Conservation (phyloP, 2,329 filamentous ascomycete genomes). For the Pseudocercospora eumusae region DNA sequence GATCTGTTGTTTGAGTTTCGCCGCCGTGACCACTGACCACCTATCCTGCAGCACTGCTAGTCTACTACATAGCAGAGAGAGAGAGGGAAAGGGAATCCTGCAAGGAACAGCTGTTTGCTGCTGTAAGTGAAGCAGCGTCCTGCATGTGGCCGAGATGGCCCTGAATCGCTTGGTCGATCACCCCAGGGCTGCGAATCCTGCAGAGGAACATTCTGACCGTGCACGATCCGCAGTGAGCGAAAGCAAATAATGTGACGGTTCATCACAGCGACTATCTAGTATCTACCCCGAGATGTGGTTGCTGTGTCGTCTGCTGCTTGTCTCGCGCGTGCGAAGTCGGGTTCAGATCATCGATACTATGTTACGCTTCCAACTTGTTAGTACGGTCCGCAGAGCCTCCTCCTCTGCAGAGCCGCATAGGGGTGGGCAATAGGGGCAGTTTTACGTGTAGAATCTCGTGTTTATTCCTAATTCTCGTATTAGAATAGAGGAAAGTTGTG, state of each 20-base stretch:
- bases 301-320: background rate
- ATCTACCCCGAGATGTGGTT: conserved; percentile 1
- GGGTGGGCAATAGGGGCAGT: too few relatives aligned
- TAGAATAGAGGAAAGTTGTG: too few relatives aligned
- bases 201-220: background rate
- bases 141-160: conserved; percentile 3
- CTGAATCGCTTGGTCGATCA: background rate
- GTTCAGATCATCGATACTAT: too few relatives aligned
- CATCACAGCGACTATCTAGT: conserved; percentile 5
- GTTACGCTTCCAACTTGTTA: too few relatives aligned
- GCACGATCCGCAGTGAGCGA: background rate
- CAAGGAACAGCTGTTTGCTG: background rate
- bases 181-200: background rate
- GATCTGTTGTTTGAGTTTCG: background rate
- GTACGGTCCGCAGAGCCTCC: too few relatives aligned
- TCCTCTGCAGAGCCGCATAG: too few relatives aligned
- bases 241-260: conserved; percentile 3
- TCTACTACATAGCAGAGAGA: too few relatives aligned
- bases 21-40: background rate
- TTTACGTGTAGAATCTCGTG: too few relatives aligned
- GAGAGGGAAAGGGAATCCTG: background rate
- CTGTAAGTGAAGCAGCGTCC: background rate
- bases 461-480: too few relatives aligned
- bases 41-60: background rate
- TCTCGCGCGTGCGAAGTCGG: too few relatives aligned